Evolutionary conservation across 306 rosid species (phyloP).

Genomic region (Crataegus laevigata): DNA sequence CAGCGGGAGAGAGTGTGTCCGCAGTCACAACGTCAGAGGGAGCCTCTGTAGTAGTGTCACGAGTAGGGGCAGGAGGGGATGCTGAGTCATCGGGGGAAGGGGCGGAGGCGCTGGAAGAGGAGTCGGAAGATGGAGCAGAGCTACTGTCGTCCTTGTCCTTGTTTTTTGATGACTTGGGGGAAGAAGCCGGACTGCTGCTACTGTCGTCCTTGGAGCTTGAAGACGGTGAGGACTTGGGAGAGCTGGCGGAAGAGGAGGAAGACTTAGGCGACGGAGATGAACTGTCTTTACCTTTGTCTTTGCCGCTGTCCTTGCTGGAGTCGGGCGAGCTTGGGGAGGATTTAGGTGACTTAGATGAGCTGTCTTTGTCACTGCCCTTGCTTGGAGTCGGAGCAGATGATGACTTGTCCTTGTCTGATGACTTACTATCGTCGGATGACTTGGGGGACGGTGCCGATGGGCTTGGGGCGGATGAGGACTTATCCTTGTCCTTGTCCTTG

Average conservation of each 20-base stretch:
- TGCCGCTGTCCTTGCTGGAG: neutral
- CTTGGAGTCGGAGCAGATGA: neutral
- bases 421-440: neutral
- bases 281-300: neutral
- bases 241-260: neutral
- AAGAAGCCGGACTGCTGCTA: neutral
- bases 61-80: constrained; percentile 2
- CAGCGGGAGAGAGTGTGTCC: neutral
- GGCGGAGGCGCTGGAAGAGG: constrained; percentile 49
- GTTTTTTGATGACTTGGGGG: constrained; percentile 8
- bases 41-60: neutral
- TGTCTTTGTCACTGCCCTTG: neutral
- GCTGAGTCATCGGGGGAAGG: constrained; percentile 14
- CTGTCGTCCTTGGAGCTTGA: neutral
- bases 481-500: no score
- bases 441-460: neutral
- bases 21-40: constrained; percentile 9
- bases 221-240: neutral
- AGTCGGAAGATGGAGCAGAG: constrained; percentile 20
- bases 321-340: neutral
- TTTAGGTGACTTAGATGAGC: neutral
- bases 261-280: neutral
- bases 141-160: neutral
- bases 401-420: neutral
- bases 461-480: neutral